A percentile compares a stretch with the other conserved stretches of the same genome.
These are phyloP conservation scores for Xylaria sp. DNA, from an alignment of 2,329 filamentous ascomycete genomes.

Conservation along the genomic window DNA sequence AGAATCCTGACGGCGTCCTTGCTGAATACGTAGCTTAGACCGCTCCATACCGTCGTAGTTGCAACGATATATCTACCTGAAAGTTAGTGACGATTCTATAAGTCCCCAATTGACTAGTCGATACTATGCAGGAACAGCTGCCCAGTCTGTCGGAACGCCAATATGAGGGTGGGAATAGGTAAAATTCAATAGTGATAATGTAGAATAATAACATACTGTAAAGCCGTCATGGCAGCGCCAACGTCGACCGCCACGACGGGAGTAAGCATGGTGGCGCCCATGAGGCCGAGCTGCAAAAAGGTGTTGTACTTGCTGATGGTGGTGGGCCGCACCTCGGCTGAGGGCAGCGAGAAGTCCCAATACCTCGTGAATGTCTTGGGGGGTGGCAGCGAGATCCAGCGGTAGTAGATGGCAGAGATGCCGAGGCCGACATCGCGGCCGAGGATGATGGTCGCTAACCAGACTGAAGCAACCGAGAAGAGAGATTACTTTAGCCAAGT, in stretches of 20 bases:
- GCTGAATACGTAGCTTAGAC: conserved; percentile 88
- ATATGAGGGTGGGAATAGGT: neutral
- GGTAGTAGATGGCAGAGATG: conserved; percentile 91
- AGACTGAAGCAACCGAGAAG: conserved; percentile 63
- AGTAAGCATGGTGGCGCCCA: conserved; percentile 84
- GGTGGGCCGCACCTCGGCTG: conserved; percentile 84
- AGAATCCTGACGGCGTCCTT: conserved; percentile 94
- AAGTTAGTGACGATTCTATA: conserved; percentile 46
- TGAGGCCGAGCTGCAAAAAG: conserved; percentile 85
- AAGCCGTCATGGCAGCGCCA: conserved; percentile 64
- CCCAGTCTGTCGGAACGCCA: neutral
- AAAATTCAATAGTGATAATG: too few relatives aligned
- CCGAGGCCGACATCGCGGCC: conserved; percentile 87
- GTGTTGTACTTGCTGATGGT: conserved; percentile 94
- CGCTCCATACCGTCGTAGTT: conserved; percentile 91
- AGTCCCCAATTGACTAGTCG: neutral
- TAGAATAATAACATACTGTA: conserved; percentile 67
- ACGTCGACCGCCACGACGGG: conserved; percentile 76
- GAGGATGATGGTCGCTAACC: conserved; percentile 89
- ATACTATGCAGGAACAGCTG: neutral
- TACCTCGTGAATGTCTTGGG: conserved; percentile 93
- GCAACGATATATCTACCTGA: conserved; percentile 80
- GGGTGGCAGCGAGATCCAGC: conserved; percentile 91
- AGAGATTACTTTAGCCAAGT: neutral
- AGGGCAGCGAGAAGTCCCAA: conserved; percentile 96